phyloP scores from a whole-genome alignment of 192 early-diverging fungal genomes.

The Anaeromyces robustus region DNA sequence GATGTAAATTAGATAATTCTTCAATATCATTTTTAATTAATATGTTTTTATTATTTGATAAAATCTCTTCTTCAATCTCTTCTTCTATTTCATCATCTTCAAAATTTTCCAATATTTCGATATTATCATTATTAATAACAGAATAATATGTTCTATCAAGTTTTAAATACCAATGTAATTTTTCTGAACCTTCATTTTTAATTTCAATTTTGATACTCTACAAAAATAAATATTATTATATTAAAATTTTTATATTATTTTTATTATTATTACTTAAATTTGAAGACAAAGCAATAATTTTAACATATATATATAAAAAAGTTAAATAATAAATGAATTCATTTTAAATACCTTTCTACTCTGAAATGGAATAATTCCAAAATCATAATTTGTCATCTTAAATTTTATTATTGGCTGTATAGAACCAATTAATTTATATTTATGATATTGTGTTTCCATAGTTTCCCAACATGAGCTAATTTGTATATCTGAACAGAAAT shows the following conservation, averaged over 20 bases:
- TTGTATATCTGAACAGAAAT: neutral
- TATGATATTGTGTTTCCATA: neutral
- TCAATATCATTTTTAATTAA: neutral
- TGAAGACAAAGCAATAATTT: too few relatives aligned
- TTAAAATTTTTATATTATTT: too few relatives aligned
- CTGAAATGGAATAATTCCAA: neutral
- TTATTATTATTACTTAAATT: too few relatives aligned
- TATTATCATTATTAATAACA: neutral
- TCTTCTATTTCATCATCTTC: neutral
- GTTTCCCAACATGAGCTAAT: neutral
- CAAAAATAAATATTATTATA: too few relatives aligned
- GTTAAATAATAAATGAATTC: too few relatives aligned
- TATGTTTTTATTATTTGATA: neutral
- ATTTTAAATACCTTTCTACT: neutral
- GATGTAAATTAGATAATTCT: neutral
- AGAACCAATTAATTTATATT: neutral
- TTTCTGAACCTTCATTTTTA: neutral
- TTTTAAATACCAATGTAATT: neutral
- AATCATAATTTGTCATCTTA: neutral
- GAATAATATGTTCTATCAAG: neutral
- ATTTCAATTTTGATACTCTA: neutral
- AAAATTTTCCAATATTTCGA: neutral
- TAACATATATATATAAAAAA: too few relatives aligned
- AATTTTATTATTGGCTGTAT: neutral
- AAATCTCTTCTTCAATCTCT: neutral